Evolutionary conservation across 495 filamentous ascomycete species (phyloP), one percentile per base, ranked within the genome.

Genomic region (Aspergillus affinis): DNA sequence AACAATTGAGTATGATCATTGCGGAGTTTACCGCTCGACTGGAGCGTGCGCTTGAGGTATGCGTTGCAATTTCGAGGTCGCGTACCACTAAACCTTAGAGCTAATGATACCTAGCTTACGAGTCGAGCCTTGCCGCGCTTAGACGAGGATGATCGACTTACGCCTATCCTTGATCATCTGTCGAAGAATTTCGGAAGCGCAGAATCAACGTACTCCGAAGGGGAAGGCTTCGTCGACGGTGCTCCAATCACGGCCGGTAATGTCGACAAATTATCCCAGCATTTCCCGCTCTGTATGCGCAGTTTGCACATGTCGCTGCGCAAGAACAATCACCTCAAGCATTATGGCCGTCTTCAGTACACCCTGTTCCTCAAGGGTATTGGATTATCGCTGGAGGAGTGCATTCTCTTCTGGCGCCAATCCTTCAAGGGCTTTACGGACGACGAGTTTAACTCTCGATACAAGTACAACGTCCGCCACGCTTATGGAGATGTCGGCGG

Each of bases 281-380:
- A 96, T 69, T 98, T 97, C 82, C 95, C 95, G 0, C 80, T 93
- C 20, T 99, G 95, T 74, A 98, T 98, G 95, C 84, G 85, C 27
- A 89, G 92, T 67, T 79, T 98, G 47, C 95, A 99, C 71, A 85
- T 83, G 51, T 88, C 84, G 12, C 78, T 99, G 19, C 88, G 90
- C 58, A 88, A 90, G 61, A 91, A 93, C 70, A 85, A 86, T 30
- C 90, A 98, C 59, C 78, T 99, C 54, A 97, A 96, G 68, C 93
- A 99, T 72, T 96, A 81, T 64, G 95, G 92, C 17, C 90, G 95
- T 60, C 82, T 97, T 20, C 95, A 99, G 75, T 99, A 98, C 78
- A 90, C 89, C 0, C 84, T 99, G 19, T 99, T 99, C 83, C 82
- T 99, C 58, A 99, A 99, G 78, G 95, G 95, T 32, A 90, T 99